Evolutionary conservation across 768 basidiomycete genomes (phyloP), one percentile per base, ranked within the genome.

Genomic region (Mycena haematopus): DNA sequence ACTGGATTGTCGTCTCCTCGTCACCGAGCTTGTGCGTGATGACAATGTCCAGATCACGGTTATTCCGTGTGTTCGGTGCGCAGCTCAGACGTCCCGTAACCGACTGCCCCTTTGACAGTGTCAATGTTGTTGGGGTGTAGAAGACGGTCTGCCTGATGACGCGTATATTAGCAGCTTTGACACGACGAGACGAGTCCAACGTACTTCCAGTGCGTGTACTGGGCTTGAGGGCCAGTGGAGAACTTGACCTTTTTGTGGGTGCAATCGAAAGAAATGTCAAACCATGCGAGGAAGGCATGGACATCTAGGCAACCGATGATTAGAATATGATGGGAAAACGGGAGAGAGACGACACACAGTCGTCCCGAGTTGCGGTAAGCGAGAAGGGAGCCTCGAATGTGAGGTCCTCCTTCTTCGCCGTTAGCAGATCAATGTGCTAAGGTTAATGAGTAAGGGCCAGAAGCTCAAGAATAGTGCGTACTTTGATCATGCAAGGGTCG

Each of bases 261-360:
- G 75, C 91, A 95, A 60, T 92, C 90, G 80, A 99, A 99, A 44
- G 88, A 84, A 72, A 96, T 91, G 75, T 99, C 97, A 78, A 99
- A 99, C 97, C 97, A 99, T 35, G 95, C 95, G 52, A 99, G 87
- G 88, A 98, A 97, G 24, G 97, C 97, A 73, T 99, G 97, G 27
- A 95, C 83, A 73, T 96, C 96, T 99, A 69, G 13, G 59, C 38
- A 44, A 40, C 35, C 49, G 65, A 49, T 58, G 27, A 3, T 36
- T 7, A 44, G 65, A n/a, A 65, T 33, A 54, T 6, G 35, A 52
- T 5, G 19, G 31, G 13, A 50, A 55, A 35, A n/a, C 51, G 35
- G 57, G 56, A 19, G 22, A 40, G 44, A n/a, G n/a, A n/a, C 10
- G n/a, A 80, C 89, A 64, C 68, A 97, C 96, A 98, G 73, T 99